A percentile compares a stretch with the other conserved stretches of the same genome.
Evolutionary conservation across 202 grass and related monocot genomes (phyloP).

Genomic region (Elaeis oleifera): DNA sequence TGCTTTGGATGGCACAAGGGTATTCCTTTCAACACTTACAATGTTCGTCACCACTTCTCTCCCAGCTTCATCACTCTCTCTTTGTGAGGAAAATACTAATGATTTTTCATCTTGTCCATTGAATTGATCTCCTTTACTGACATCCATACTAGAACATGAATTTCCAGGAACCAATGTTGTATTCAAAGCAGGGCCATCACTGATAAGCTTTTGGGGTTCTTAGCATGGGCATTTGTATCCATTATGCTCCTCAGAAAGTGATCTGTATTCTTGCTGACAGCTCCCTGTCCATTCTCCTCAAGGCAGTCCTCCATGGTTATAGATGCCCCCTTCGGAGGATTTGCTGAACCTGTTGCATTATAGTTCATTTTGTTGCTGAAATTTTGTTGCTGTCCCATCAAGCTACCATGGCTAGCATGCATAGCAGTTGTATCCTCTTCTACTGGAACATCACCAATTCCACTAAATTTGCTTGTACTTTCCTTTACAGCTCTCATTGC

Average conservation of each 20-base stretch:
- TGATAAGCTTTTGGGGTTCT: slow-evolving; percentile 8
- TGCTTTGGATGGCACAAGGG: background rate
- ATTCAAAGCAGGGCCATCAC: background rate
- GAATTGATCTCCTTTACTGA: slow-evolving; percentile 34
- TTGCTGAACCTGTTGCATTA: slow-evolving; percentile 26
- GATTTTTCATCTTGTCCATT: slow-evolving; percentile 28
- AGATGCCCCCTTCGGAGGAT: slow-evolving; percentile 25
- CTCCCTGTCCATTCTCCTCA: slow-evolving; percentile 35
- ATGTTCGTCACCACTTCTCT: slow-evolving; percentile 24
- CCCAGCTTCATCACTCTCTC: slow-evolving; percentile 12
- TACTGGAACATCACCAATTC: slow-evolving; percentile 11
- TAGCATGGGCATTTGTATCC: slow-evolving; percentile 14
- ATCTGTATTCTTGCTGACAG: slow-evolving; percentile 42
- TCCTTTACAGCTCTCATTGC: slow-evolving; percentile 29
- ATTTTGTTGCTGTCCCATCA: slow-evolving; percentile 39
- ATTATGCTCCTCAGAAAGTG: slow-evolving; percentile 28
- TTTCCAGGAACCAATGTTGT: background rate
- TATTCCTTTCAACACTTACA: slow-evolving; percentile 13
- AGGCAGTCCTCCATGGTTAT: slow-evolving; percentile 17
- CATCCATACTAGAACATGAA: slow-evolving; percentile 17
- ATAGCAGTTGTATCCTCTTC: slow-evolving; percentile 28
- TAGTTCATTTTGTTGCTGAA: slow-evolving; percentile 16
- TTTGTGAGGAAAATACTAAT: slow-evolving; percentile 21
- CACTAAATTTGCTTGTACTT: slow-evolving; percentile 27
- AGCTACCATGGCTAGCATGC: slow-evolving; percentile 40